phyloP scores from a whole-genome alignment of 2,329 filamentous ascomycete species.

The Phialophora tarda region DNA sequence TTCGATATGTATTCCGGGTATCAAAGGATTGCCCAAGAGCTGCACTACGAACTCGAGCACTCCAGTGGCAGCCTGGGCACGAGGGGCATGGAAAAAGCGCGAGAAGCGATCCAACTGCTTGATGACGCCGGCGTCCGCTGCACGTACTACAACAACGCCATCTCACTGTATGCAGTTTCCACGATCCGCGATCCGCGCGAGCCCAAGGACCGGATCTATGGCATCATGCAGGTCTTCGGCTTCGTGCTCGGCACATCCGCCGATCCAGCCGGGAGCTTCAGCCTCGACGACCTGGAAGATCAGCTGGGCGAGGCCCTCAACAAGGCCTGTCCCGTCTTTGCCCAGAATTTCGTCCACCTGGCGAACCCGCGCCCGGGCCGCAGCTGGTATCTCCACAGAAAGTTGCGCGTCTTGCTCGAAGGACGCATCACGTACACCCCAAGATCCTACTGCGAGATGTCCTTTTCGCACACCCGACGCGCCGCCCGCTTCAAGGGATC shows the following conservation, averaged over 20 bases:
- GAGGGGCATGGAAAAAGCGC: background rate
- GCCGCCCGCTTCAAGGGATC: background rate
- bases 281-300: conserved; percentile 1
- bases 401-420: background rate
- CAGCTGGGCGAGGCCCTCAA: background rate
- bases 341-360: background rate
- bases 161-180: background rate
- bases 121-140: background rate
- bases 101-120: background rate
- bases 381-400: background rate
- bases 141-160: background rate
- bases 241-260: background rate
- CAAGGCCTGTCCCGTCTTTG: background rate
- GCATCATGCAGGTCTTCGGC: background rate
- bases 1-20: background rate
- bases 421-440: background rate
- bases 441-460: background rate
- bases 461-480: background rate
- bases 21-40: background rate
- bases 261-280: background rate
- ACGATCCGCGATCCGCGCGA: background rate
- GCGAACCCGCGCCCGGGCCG: background rate
- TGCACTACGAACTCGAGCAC: background rate
- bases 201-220: background rate
- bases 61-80: background rate